These are phyloP conservation scores for Cephaloascus fragrans DNA, from an alignment of 805 yeast species.

Conservation along the genomic window DNA sequence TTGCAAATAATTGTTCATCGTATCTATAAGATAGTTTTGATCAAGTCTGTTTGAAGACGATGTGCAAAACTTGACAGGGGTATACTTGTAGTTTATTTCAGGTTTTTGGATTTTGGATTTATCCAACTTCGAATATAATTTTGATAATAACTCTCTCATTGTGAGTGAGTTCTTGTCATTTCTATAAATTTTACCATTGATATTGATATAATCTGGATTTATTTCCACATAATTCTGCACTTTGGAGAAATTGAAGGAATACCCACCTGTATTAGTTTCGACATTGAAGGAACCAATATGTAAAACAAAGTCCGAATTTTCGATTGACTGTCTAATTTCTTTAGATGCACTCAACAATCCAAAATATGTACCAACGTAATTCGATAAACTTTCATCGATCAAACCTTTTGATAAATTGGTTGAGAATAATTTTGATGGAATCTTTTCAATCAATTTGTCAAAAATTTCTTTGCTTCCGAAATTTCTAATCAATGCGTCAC, in stretches of 20 bases:
- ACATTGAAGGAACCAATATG: constrained; percentile 17
- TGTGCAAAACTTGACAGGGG: constrained; percentile 4
- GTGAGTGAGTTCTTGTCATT: constrained; percentile 10
- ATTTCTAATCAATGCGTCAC: constrained; percentile 20
- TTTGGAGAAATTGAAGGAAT: constrained; percentile 8
- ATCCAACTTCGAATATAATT: not conserved
- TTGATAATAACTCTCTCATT: constrained; percentile 3
- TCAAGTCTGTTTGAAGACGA: constrained; percentile 5
- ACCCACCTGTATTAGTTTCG: constrained; percentile 5
- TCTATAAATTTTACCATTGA: constrained; percentile 18
- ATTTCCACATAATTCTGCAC: constrained; percentile 21
- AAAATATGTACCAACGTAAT: constrained; percentile 22
- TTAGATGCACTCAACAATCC: constrained; percentile 13
- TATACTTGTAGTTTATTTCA: not conserved
- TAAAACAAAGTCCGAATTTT: constrained; percentile 17
- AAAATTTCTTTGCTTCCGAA: constrained; percentile 15
- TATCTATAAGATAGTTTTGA: constrained; percentile 24
- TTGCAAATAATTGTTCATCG: constrained; percentile 19
- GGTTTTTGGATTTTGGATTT: not conserved
- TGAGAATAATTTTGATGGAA: constrained; percentile 18
- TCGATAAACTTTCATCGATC: constrained; percentile 18
- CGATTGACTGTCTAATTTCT: not conserved
- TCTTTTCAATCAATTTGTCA: constrained; percentile 9
- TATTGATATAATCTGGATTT: constrained; percentile 29
- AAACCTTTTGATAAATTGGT: constrained; percentile 15